Percentiles rank a stretch among this genome's conserved stretches.
Conservation (phyloP, 139 green algal species). For the Ettlia oleoabundans region DNA sequence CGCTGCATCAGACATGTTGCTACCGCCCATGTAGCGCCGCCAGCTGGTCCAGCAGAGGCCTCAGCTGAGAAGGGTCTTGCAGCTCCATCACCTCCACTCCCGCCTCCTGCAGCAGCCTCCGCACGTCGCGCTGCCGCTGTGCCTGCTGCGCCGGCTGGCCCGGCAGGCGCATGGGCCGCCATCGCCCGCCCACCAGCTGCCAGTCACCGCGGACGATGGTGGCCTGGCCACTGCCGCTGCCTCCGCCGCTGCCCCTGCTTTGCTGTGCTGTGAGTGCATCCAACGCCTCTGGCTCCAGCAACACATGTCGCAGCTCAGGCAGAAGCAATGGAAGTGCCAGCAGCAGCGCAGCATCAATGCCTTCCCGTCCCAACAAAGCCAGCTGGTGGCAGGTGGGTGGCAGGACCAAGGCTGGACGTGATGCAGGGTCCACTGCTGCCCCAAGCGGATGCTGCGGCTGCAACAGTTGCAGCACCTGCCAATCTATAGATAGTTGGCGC, state of each 20-base stretch:
- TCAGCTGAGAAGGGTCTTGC: not conserved
- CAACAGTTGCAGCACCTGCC: conserved; percentile 13
- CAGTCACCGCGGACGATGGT: too few species aligned
- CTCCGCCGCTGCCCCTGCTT: not conserved
- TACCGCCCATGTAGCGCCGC: not conserved
- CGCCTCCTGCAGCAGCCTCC: not conserved
- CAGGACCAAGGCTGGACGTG: not conserved
- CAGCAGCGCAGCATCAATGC: not conserved
- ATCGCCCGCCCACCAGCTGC: conserved; percentile 8
- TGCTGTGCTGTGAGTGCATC: not conserved
- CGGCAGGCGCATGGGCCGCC: conserved; percentile 12
- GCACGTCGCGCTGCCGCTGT: not conserved
- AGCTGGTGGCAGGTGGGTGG: conserved; percentile 20
- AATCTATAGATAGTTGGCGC: conserved; percentile 27
- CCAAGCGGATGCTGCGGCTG: not conserved
- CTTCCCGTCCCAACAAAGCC: conserved; percentile 6
- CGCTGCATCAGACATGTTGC: not conserved
- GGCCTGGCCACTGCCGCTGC: too few species aligned
- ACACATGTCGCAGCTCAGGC: not conserved
- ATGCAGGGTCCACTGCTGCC: not conserved
- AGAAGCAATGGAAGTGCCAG: not conserved
- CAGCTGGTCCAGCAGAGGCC: not conserved
- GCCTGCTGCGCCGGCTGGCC: not conserved
- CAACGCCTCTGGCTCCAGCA: conserved; percentile 14
- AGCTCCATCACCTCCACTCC: not conserved